A percentile compares a stretch with the other conserved stretches of the same genome.
phyloP scores from a whole-genome alignment of 257 asterid species.

The Linderniella brevidens region DNA sequence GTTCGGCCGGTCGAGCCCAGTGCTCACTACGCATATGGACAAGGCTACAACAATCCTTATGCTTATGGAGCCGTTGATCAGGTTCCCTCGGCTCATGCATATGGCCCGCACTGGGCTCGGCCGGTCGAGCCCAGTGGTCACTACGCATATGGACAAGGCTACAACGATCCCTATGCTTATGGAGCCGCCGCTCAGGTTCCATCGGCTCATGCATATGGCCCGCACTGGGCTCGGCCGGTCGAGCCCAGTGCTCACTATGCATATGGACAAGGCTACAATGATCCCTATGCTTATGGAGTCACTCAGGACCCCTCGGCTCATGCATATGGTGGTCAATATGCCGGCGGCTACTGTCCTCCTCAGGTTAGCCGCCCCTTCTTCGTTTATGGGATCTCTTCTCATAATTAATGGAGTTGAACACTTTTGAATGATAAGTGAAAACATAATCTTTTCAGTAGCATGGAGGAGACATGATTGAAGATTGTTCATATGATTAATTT shows the following conservation, averaged over 20 bases:
- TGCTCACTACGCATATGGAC: slow-evolving; percentile 86
- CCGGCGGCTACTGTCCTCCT: slow-evolving; percentile 63
- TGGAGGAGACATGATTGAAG: no score
- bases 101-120: slow-evolving; percentile 55
- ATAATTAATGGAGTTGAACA: not conserved
- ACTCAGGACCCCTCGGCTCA: no score
- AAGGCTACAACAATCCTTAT: slow-evolving; percentile 71
- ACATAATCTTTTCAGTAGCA: not conserved
- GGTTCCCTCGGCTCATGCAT: slow-evolving; percentile 67
- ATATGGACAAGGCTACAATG: no score
- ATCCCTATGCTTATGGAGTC: no score
- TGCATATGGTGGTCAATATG: no score
- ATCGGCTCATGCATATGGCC: no score
- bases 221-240: slow-evolving; percentile 45
- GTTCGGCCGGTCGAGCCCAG: slow-evolving; percentile 66
- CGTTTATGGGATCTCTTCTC: not conserved
- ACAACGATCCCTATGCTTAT: no score
- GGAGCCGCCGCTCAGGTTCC: no score
- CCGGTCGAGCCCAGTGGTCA: slow-evolving; percentile 70
- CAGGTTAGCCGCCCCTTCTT: slow-evolving; percentile 27
- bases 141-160: no score
- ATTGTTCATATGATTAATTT: no score
- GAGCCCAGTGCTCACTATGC: no score
- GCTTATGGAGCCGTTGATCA: slow-evolving; percentile 54
- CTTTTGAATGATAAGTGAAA: not conserved